A percentile compares a stretch with the other conserved stretches of the same genome.
Conservation (phyloP, 1,284 basidiomycete species). For the Boletellus deceptivus region DNA sequence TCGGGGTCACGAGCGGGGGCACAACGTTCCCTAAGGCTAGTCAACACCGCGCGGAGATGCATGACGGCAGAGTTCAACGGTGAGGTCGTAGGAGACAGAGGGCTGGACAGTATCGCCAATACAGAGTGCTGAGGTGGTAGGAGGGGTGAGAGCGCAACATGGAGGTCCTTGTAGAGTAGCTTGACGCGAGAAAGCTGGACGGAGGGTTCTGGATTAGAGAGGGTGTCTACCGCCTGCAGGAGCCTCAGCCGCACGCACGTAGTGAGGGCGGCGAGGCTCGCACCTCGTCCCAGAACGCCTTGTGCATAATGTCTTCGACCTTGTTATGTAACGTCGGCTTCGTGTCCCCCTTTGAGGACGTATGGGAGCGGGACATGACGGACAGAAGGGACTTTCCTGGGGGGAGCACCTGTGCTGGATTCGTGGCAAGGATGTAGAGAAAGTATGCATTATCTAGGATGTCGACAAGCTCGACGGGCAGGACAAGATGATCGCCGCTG, state of each 20-base stretch:
- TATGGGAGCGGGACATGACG: slow-evolving; percentile 47
- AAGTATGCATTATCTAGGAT: slow-evolving; percentile 57
- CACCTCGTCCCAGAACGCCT: slow-evolving; percentile 74
- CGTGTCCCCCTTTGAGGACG: slow-evolving; percentile 22
- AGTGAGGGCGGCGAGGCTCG: slow-evolving; percentile 15
- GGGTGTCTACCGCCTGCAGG: slow-evolving; percentile 39
- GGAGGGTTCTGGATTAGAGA: slow-evolving; percentile 45
- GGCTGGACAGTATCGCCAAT: slow-evolving; percentile 49
- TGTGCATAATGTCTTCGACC: slow-evolving; percentile 55
- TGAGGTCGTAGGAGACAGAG: slow-evolving; percentile 61
- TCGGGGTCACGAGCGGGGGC: slow-evolving; percentile 61
- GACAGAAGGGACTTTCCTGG: slow-evolving; percentile 68
- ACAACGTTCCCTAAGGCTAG: slow-evolving; percentile 53
- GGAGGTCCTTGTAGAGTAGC: slow-evolving; percentile 53
- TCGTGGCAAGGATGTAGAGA: slow-evolving; percentile 59
- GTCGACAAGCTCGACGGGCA: slow-evolving; percentile 54
- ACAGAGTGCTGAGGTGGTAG: slow-evolving; percentile 51
- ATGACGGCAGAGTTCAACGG: slow-evolving; percentile 56
- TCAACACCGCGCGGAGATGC: slow-evolving; percentile 50
- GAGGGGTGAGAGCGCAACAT: slow-evolving; percentile 48
- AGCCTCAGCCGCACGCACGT: slow-evolving; percentile 19
- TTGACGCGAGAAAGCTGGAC: slow-evolving; percentile 51
- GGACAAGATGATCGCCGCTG: slow-evolving; percentile 29
- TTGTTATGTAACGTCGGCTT: slow-evolving; percentile 42
- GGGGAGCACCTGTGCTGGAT: slow-evolving; percentile 56